Evolutionary conservation across 345 rosid species (phyloP).

Genomic region (Aquilaria malaccensis): DNA sequence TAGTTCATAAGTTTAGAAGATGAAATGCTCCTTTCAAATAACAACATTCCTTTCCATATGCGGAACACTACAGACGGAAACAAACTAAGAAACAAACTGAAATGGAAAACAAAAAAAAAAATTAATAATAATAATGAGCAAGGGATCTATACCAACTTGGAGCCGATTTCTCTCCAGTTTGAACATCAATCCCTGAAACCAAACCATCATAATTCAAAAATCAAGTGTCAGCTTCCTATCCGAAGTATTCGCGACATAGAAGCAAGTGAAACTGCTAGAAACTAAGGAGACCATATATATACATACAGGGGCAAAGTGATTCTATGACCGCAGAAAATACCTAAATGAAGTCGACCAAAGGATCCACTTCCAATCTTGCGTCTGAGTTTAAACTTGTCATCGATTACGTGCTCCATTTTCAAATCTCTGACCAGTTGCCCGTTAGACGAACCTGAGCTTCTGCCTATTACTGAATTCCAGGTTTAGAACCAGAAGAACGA

Average conservation of each 20-base stretch:
- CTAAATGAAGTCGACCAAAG: constrained; percentile 81
- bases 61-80: no score
- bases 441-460: no score
- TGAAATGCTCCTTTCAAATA: no score
- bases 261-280: background rate
- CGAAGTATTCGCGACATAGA: background rate
- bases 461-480: no score
- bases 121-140: no score
- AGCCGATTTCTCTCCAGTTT: constrained; percentile 70
- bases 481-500: no score
- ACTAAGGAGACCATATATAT: background rate
- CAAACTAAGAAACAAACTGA: no score
- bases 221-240: background rate
- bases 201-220: background rate
- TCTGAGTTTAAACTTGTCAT: constrained; percentile 85
- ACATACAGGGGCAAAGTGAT: no score
- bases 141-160: constrained; percentile 43
- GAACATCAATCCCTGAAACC: constrained; percentile 51
- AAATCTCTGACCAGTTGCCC: background rate
- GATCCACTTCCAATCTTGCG: constrained; percentile 98
- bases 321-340: constrained; percentile 22
- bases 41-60: no score
- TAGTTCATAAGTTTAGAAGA: no score
- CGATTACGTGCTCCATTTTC: constrained; percentile 57
- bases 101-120: no score